These are phyloP conservation scores for Dipsacomyces acuminosporus DNA, from an alignment of 371 early-diverging fungal genomes.

Conservation along the genomic window DNA sequence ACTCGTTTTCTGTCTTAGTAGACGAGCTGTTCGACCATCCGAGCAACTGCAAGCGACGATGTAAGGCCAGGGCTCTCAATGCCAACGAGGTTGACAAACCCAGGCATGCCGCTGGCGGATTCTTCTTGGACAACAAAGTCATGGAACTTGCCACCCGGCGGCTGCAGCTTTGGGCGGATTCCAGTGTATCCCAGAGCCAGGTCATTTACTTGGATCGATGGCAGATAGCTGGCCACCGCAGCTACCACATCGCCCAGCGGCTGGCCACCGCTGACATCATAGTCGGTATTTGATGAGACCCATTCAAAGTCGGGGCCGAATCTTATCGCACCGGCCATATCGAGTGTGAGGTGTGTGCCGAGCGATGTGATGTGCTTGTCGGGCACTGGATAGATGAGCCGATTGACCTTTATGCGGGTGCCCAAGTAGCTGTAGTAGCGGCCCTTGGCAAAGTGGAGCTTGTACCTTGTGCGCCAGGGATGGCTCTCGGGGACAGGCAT, in stretches of 20 bases:
- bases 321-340: conserved; percentile 67
- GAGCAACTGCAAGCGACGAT: conserved; percentile 76
- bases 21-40: conserved; percentile 56
- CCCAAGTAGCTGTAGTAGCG: conserved; percentile 64
- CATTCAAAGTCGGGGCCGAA: conserved; percentile 83
- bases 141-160: conserved; percentile 63
- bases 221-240: conserved; percentile 65
- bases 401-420: conserved; percentile 47
- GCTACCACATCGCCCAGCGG: conserved; percentile 48
- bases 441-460: conserved; percentile 64
- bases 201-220: conserved; percentile 51
- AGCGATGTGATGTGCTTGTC: conserved; percentile 65
- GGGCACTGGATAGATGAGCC: conserved; percentile 84
- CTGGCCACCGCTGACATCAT: conserved; percentile 49
- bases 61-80: conserved; percentile 92
- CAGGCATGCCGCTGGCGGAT: conserved; percentile 42
- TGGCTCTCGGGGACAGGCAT: conserved; percentile 46
- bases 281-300: conserved; percentile 56
- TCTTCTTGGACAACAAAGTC: conserved; percentile 77
- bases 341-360: conserved; percentile 81
- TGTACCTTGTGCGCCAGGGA: conserved; percentile 22
- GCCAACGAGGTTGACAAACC: conserved; percentile 72
- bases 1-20: too few relatives aligned
- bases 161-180: conserved; percentile 80
- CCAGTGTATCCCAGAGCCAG: conserved; percentile 75